phyloP scores from a whole-genome alignment of 1,139 yeast genomes.

The Saccharomycopsis crataegensis region DNA sequence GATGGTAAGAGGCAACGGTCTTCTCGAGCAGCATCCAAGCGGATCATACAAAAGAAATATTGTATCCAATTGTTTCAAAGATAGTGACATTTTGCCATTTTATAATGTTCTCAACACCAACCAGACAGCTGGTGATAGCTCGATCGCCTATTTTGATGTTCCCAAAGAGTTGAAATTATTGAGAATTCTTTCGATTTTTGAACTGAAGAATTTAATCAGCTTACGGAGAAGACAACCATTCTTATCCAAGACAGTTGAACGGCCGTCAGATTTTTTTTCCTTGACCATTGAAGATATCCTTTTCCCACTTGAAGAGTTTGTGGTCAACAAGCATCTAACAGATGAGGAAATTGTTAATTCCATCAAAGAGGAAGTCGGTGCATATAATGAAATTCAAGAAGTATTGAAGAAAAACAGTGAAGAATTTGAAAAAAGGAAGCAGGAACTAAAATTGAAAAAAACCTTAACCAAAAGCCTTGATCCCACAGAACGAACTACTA shows the following conservation, averaged over 20 bases:
- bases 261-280: slow-evolving; percentile 11
- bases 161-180: slow-evolving; percentile 18
- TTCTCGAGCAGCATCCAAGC: neutral
- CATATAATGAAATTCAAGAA: neutral
- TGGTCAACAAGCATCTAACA: slow-evolving; percentile 25
- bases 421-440: neutral
- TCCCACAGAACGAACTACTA: no score
- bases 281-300: slow-evolving; percentile 25
- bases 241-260: slow-evolving; percentile 1
- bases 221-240: slow-evolving; percentile 14
- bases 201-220: slow-evolving; percentile 12
- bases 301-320: slow-evolving; percentile 30
- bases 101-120: neutral
- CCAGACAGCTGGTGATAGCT: slow-evolving; percentile 2
- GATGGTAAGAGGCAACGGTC: neutral
- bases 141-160: slow-evolving; percentile 13
- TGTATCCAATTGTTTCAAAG: slow-evolving; percentile 16
- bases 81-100: slow-evolving; percentile 14
- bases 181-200: slow-evolving; percentile 19
- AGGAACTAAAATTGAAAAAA: neutral
- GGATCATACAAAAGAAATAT: slow-evolving; percentile 7
- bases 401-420: neutral
- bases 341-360: slow-evolving; percentile 28
- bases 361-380: slow-evolving; percentile 24
- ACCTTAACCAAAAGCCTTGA: neutral